These are phyloP conservation scores for Fusarium sterilihyphosum DNA, from an alignment of 2,329 filamentous ascomycete genomes.

Conservation along the genomic window DNA sequence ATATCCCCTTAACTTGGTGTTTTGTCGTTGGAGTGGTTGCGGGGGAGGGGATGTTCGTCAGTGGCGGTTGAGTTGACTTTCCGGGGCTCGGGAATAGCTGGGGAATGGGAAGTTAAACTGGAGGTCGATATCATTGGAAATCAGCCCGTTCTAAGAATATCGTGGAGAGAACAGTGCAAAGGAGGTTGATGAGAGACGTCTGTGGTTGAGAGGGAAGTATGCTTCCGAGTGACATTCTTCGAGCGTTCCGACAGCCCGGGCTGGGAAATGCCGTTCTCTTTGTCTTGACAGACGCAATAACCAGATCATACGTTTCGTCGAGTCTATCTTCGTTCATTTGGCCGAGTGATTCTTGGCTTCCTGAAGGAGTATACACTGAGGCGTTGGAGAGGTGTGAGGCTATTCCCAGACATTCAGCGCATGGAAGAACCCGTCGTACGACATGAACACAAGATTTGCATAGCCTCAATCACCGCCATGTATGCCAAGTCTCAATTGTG, in stretches of 20 bases:
- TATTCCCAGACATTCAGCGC: neutral
- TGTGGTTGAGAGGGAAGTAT: neutral
- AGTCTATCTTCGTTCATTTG: neutral
- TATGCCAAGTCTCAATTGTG: neutral
- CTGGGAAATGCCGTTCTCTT: neutral
- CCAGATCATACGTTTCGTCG: neutral
- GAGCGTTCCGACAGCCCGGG: neutral
- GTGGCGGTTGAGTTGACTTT: neutral
- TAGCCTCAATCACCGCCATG: neutral
- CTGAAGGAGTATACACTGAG: neutral
- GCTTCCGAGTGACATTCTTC: neutral
- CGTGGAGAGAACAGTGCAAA: neutral
- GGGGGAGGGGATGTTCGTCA: neutral
- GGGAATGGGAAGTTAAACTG: neutral
- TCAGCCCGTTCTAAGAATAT: neutral
- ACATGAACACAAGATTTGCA: neutral
- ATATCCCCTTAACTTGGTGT: neutral
- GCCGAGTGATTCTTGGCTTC: neutral
- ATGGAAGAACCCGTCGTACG: neutral
- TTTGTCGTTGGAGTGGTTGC: neutral
- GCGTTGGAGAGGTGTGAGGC: neutral
- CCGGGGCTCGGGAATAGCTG: neutral
- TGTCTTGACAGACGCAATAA: neutral
- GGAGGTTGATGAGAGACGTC: neutral
- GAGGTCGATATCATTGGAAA: neutral